phyloP scores from a whole-genome alignment of 805 yeast species.

The Wickerhamiella australiensis region DNA sequence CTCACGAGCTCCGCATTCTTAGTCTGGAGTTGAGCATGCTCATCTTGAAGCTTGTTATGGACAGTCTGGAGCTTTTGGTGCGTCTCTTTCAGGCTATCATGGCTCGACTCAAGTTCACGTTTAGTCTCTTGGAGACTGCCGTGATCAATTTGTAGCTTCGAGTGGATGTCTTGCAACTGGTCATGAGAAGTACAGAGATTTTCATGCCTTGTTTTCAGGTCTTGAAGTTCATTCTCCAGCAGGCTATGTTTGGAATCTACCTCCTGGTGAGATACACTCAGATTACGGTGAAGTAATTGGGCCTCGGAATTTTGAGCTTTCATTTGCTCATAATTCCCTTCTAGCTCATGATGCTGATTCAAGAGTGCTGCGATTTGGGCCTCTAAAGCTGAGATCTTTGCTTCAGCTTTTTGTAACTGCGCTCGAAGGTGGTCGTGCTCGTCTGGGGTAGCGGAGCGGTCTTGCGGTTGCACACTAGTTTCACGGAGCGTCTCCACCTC shows the following conservation, averaged over 20 bases:
- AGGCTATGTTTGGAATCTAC: background rate
- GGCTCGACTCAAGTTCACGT: background rate
- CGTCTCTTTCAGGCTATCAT: background rate
- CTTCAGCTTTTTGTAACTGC: background rate
- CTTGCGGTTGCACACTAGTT: background rate
- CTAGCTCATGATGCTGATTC: background rate
- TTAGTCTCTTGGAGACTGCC: background rate
- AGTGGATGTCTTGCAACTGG: background rate
- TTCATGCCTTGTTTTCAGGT: background rate
- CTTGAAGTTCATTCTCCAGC: background rate
- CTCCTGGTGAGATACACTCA: background rate
- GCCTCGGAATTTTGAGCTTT: background rate
- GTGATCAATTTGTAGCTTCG: background rate
- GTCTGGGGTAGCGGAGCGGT: background rate
- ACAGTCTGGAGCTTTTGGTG: background rate
- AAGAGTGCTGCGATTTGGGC: background rate
- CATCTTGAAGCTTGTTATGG: background rate
- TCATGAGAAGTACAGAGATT: background rate
- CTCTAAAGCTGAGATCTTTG: background rate
- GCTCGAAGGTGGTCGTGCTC: background rate
- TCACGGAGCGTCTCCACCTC: constrained; percentile 2
- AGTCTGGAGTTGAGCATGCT: background rate
- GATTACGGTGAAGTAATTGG: background rate
- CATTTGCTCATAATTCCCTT: background rate
- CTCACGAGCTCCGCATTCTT: background rate